These are phyloP conservation scores for Citrus cavaleriei DNA, from an alignment of 345 rosid species.

Conservation along the genomic window DNA sequence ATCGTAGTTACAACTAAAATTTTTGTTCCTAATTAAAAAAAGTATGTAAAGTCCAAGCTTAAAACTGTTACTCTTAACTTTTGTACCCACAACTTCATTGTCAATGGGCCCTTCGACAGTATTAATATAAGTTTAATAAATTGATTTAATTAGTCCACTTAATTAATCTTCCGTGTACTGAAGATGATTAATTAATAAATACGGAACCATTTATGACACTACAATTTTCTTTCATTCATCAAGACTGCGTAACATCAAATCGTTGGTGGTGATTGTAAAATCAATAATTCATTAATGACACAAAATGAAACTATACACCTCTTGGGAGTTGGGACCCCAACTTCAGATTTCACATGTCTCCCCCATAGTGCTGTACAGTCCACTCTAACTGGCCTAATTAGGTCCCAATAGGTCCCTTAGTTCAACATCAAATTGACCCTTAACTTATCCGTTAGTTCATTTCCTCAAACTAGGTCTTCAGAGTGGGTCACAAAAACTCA, in stretches of 20 bases:
- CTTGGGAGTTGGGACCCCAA: constrained; percentile 30
- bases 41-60: too few species aligned
- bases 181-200: too few species aligned
- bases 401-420: background rate
- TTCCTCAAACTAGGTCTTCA: background rate
- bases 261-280: background rate
- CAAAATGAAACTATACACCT: constrained; percentile 2
- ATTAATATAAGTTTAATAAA: too few species aligned
- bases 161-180: background rate
- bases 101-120: too few species aligned
- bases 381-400: constrained; percentile 28
- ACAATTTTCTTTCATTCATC: background rate
- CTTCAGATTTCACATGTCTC: constrained; percentile 36
- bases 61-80: too few species aligned
- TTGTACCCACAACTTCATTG: too few species aligned
- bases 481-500: background rate
- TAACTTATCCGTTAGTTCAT: constrained; percentile 13
- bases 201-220: too few species aligned
- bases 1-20: too few species aligned
- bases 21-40: too few species aligned
- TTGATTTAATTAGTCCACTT: too few species aligned
- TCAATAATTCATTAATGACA: background rate
- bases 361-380: constrained; percentile 39
- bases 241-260: background rate
- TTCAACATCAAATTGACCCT: background rate